Percentiles rank a stretch among this genome's conserved stretches.
phyloP scores from a whole-genome alignment of 1,284 basidiomycete genomes.

The Pulveroboletus sp. region DNA sequence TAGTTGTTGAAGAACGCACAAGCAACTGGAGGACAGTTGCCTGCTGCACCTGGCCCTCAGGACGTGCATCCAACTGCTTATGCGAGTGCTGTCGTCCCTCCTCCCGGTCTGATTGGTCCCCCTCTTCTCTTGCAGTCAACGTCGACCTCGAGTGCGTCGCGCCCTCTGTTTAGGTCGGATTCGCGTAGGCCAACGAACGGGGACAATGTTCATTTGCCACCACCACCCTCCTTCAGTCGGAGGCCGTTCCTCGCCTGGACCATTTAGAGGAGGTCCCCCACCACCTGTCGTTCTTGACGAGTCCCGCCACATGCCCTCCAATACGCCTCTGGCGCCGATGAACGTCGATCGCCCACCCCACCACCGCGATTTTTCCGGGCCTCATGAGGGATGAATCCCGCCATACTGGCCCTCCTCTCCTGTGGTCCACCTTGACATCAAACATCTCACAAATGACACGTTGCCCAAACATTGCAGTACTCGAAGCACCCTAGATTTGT shows the following conservation, averaged over 20 bases:
- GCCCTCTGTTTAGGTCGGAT: conserved; percentile 60
- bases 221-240: conserved; percentile 48
- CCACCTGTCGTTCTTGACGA: conserved; percentile 76
- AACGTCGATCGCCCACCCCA: conserved; percentile 69
- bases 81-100: conserved; percentile 67
- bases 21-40: conserved; percentile 72
- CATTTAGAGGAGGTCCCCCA: conserved; percentile 74
- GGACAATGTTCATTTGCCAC: conserved; percentile 54
- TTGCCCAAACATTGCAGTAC: too few species aligned
- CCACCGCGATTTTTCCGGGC: conserved; percentile 50
- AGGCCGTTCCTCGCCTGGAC: conserved; percentile 54
- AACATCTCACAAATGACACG: too few species aligned
- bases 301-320: conserved; percentile 54
- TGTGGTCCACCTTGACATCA: too few species aligned
- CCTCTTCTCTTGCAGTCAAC: conserved; percentile 57
- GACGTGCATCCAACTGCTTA: conserved; percentile 96
- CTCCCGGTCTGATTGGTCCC: conserved; percentile 58
- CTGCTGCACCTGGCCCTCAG: conserved; percentile 84
- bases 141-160: conserved; percentile 31
- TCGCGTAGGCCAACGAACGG: conserved; percentile 52
- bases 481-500: too few species aligned
- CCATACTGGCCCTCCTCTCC: too few species aligned
- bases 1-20: conserved; percentile 79
- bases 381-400: conserved; percentile 36
- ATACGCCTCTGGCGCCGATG: conserved; percentile 79